Evolutionary conservation across 495 filamentous ascomycete species (phyloP).

Genomic region (Pyrenula aspistea): DNA sequence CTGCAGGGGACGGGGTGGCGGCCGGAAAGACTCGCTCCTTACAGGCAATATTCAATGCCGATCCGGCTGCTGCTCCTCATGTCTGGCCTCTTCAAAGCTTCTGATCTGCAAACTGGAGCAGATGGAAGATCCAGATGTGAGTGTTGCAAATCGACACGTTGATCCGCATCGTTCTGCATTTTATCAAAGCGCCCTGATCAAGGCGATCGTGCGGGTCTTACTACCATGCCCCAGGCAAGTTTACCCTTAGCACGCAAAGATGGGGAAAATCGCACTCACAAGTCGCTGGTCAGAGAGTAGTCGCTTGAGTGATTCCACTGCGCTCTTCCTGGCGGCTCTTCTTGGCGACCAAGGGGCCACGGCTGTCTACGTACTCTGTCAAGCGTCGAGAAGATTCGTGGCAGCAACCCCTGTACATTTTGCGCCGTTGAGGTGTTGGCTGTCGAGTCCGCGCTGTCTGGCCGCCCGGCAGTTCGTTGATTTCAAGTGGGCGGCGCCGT

Average conservation of each 20-base stretch:
- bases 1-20: background rate
- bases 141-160: background rate
- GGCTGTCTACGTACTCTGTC: too few species aligned
- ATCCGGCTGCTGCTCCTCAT: background rate
- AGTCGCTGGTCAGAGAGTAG: background rate
- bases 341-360: background rate
- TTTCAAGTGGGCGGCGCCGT: background rate
- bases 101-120: background rate
- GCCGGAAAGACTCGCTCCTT: background rate
- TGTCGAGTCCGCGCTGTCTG: background rate
- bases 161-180: background rate
- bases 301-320: background rate
- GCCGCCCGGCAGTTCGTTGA: background rate
- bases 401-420: background rate
- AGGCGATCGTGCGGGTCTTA: too few species aligned
- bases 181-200: background rate
- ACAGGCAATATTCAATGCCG: background rate
- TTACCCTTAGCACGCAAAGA: too few species aligned
- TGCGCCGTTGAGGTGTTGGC: background rate
- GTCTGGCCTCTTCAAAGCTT: background rate
- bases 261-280: too few species aligned
- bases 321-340: background rate
- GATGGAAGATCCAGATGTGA: background rate
- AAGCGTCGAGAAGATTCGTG: too few species aligned
- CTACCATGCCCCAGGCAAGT: too few species aligned